These are phyloP conservation scores for Sarocladiaceae sp. DNA, from an alignment of 2,329 filamentous ascomycete species.

Conservation along the genomic window DNA sequence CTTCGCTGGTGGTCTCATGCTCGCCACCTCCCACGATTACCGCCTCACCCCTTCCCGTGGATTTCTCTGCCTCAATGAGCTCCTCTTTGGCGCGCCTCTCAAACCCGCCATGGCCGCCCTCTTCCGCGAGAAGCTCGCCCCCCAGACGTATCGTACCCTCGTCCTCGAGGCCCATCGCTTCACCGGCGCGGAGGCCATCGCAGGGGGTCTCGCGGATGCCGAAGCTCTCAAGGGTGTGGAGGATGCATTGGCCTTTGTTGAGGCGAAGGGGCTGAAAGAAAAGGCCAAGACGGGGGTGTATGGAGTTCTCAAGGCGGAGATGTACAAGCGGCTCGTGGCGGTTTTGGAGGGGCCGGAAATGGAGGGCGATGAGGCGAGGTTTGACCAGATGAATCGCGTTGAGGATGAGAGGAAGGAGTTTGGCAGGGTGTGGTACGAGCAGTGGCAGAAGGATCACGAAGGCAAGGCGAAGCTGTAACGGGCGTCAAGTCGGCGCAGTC, in stretches of 20 bases:
- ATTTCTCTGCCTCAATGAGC: slow-evolving; percentile 75
- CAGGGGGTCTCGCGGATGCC: slow-evolving; percentile 52
- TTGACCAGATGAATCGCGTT: slow-evolving; percentile 31
- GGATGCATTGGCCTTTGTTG: slow-evolving; percentile 54
- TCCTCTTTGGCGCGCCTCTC: slow-evolving; percentile 72
- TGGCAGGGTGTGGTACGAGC: slow-evolving; percentile 40
- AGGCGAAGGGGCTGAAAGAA: slow-evolving; percentile 49
- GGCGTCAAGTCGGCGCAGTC: too few relatives aligned
- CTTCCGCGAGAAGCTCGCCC: slow-evolving; percentile 62
- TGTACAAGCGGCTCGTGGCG: slow-evolving; percentile 61
- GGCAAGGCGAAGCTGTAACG: slow-evolving; percentile 30
- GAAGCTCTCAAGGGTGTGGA: slow-evolving; percentile 51
- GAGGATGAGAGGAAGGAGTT: slow-evolving; percentile 37
- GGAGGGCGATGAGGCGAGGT: slow-evolving; percentile 43
- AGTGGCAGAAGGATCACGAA: slow-evolving; percentile 38
- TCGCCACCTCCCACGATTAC: slow-evolving; percentile 78
- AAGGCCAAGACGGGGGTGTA: slow-evolving; percentile 64
- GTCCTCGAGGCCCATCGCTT: slow-evolving; percentile 71
- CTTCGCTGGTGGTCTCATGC: slow-evolving; percentile 77
- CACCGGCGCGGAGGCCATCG: slow-evolving; percentile 54
- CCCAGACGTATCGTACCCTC: slow-evolving; percentile 53
- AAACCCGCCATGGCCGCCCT: slow-evolving; percentile 67
- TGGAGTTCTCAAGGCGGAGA: slow-evolving; percentile 65
- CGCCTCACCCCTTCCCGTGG: slow-evolving; percentile 68
- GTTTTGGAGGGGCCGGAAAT: slow-evolving; percentile 47